Percentiles rank a stretch among this genome's conserved stretches.
Evolutionary conservation across 257 asterid species (phyloP).

Genomic region (Solanum arcanum): DNA sequence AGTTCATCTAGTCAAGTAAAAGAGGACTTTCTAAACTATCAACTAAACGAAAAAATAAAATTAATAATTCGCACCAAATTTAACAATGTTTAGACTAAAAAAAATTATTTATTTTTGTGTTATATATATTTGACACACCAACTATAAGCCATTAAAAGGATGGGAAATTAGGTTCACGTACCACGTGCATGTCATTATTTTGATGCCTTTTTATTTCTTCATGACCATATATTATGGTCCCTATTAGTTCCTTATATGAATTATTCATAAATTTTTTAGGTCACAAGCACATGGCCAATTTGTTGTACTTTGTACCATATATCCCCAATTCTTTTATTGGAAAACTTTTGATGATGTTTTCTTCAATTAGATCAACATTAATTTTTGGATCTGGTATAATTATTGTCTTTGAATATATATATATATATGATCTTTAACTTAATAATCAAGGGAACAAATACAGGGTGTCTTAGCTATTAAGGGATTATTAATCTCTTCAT

Average conservation of each 20-base stretch:
- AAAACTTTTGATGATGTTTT: not conserved
- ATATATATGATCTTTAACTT: not conserved
- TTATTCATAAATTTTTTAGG: constrained; percentile 6
- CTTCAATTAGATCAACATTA: not conserved
- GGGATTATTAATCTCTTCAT: not conserved
- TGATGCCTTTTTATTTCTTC: not conserved
- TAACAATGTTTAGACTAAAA: too few species aligned
- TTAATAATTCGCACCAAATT: too few species aligned
- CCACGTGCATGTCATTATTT: constrained; percentile 25
- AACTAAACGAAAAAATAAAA: too few species aligned
- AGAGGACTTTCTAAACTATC: accelerated
- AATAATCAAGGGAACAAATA: not conserved
- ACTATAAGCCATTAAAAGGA: not conserved
- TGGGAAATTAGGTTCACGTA: constrained; percentile 33
- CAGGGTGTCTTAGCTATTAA: not conserved
- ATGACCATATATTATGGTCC: not conserved
- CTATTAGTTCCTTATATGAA: not conserved
- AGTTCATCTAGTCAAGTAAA: too few species aligned
- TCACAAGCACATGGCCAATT: constrained; percentile 18
- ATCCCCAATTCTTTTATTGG: not conserved
- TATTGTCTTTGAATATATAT: not conserved
- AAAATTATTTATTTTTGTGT: too few species aligned
- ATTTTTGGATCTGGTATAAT: not conserved
- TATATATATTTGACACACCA: not conserved
- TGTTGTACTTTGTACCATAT: constrained; percentile 4